Evolutionary conservation across 768 basidiomycete species (phyloP), one percentile per base, ranked within the genome.

Genomic region (Trametes elegans): DNA sequence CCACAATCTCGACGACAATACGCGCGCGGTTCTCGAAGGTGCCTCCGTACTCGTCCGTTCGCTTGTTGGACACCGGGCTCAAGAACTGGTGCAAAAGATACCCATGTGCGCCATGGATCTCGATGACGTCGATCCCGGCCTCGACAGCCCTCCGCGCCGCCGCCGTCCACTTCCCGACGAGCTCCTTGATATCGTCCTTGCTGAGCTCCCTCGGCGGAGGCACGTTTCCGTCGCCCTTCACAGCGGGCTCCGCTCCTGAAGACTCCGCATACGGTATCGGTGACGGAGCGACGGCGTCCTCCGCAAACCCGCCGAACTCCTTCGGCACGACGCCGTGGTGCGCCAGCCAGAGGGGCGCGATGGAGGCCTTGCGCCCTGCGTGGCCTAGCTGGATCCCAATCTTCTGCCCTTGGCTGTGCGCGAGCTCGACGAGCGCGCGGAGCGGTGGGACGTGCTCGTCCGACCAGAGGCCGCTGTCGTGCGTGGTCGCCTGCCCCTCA

Each of bases 381-480:
- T 91, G 88, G 0, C 77, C 83, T 10, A 90, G 77, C 65, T 91
- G 90, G 47, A 90, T 83, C 5, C 75, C 88, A 11, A 90, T 77
- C 44, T 83, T 81, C 63, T 85, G 81, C 32, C 75, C 78, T 58
- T 85, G 84, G 1, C 81, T 78, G 62, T 88, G 84, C 10, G 84
- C 84, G 48, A 88, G 87, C 49, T 85, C 79, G 62, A 84, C 79
- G 57, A 90, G 73, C 28, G 76, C 65, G 52, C 77, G 73, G 31
- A 80, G 64, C 2, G 69, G 61, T 9, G 65, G 72, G 55, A 70
- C 74, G 31, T 88, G 87, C 2, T 73, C 70, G 55, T 85, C 85
- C 16, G 74, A 68, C 85, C 85, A 88, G 41, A 88, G 64, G 2
- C 85, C 86, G 31, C n/a, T 10, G 26, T 51, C 87, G 53, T 84